A percentile compares a stretch with the other conserved stretches of the same genome.
Conservation (phyloP, 257 asterid species). For the Perilla frutescens region DNA sequence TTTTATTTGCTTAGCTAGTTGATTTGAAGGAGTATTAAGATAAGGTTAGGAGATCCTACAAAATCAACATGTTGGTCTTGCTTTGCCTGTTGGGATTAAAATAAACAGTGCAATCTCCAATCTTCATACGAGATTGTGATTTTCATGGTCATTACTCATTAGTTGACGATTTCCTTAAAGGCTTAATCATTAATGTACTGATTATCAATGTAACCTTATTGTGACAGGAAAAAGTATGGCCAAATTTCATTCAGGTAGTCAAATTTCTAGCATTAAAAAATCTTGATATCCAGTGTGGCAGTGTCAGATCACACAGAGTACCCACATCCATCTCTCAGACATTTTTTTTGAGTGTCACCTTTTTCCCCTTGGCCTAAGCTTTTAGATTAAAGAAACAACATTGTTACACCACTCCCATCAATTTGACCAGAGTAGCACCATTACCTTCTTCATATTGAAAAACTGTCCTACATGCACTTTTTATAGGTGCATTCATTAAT, state of each 20-base stretch:
- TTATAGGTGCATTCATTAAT: background rate
- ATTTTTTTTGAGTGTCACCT: background rate
- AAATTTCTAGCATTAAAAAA: background rate
- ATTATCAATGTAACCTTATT: background rate
- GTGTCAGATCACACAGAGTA: background rate
- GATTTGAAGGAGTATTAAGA: background rate
- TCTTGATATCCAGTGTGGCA: constrained; percentile 20
- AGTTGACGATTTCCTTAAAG: background rate
- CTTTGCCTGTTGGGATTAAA: constrained; percentile 10
- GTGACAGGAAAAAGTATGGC: background rate
- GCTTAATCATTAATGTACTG: background rate
- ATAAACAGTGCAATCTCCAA: background rate
- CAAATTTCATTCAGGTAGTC: constrained; percentile 10
- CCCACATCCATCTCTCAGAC: constrained; percentile 7
- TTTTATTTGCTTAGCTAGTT: constrained; percentile 12
- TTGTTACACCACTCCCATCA: background rate
- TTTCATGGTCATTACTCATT: constrained; percentile 18
- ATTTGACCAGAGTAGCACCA: background rate
- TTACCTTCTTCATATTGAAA: background rate
- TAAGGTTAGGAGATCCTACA: constrained; percentile 9
- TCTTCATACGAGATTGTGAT: background rate
- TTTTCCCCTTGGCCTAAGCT: constrained; percentile 19
- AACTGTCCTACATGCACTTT: constrained; percentile 5
- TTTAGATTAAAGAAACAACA: constrained; percentile 8
- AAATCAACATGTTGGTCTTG: constrained; percentile 9